A percentile compares a stretch with the other conserved stretches of the same genome.
Evolutionary conservation across 352 stramenopile species (phyloP).

Genomic region (Phytophthora pseudosyringae): DNA sequence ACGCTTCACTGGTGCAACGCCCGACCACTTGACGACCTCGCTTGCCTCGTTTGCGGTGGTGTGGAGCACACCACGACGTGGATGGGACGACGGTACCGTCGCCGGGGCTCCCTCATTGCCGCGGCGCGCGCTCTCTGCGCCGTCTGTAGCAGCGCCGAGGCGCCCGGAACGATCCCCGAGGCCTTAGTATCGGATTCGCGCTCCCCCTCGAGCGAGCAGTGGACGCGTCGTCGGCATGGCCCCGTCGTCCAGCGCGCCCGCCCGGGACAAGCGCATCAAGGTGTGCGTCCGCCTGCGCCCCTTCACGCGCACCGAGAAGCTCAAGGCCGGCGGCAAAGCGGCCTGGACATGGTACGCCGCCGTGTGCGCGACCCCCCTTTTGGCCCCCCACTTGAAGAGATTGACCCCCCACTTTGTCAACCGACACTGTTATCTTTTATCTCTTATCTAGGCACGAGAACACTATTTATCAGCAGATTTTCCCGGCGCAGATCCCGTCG

Average conservation of each 20-base stretch:
- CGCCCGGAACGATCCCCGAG: conserved; percentile 28
- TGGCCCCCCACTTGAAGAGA: too few relatives aligned
- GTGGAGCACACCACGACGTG: conserved; percentile 39
- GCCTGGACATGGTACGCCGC: conserved; percentile 76
- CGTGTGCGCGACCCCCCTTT: neutral
- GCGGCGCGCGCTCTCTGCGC: conserved; percentile 37
- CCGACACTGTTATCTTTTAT: neutral
- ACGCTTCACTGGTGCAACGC: neutral
- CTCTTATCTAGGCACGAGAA: conserved; percentile 74
- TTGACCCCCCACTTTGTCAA: neutral
- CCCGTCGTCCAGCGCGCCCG: conserved; percentile 23
- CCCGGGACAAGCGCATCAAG: conserved; percentile 77
- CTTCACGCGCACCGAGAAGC: conserved; percentile 77
- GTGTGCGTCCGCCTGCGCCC: conserved; percentile 78
- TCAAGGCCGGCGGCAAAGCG: conserved; percentile 73
- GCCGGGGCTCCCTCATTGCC: conserved; percentile 26
- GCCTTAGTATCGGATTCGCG: conserved; percentile 39
- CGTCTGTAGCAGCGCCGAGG: conserved; percentile 36
- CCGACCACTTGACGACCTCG: conserved; percentile 18
- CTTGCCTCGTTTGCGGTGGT: conserved; percentile 32
- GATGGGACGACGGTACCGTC: conserved; percentile 43
- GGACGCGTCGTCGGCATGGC: conserved; percentile 25
- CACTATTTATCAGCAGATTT: conserved; percentile 91
- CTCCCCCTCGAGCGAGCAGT: conserved; percentile 15
- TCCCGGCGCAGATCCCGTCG: conserved; percentile 63